Conservation (phyloP, 805 yeast species). For the Starmerella apis region DNA sequence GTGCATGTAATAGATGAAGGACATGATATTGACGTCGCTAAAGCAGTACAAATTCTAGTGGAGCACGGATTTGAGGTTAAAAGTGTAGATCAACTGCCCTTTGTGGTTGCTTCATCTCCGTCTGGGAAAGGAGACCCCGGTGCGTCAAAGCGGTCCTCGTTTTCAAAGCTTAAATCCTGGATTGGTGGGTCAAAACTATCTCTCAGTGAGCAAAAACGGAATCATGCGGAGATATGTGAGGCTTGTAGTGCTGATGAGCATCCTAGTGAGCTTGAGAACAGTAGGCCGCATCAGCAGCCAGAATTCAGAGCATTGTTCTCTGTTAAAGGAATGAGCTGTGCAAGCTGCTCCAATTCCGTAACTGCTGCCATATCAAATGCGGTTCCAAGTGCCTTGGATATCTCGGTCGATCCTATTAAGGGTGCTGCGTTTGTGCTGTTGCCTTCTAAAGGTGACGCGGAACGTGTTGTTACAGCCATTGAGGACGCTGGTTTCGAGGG, state of each 20-base stretch:
- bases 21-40: slow-evolving; percentile 11
- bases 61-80: slow-evolving; percentile 27
- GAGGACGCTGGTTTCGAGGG: slow-evolving; percentile 42
- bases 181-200: background rate
- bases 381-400: slow-evolving; percentile 31
- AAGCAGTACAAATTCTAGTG: slow-evolving; percentile 19
- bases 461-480: slow-evolving; percentile 41
- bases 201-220: slow-evolving; percentile 3
- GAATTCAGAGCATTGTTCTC: slow-evolving; percentile 43
- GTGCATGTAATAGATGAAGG: slow-evolving; percentile 24
- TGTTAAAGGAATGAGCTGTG: slow-evolving; percentile 61
- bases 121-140: background rate
- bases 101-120: background rate
- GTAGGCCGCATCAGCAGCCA: background rate
- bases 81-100: slow-evolving; percentile 14
- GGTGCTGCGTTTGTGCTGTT: slow-evolving; percentile 46
- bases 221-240: slow-evolving; percentile 23
- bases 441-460: slow-evolving; percentile 43
- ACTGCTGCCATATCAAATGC: slow-evolving; percentile 34
- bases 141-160: background rate
- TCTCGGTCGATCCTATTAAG: slow-evolving; percentile 43
- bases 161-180: slow-evolving; percentile 1
- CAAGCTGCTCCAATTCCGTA: slow-evolving; percentile 46
- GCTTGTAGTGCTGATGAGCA: slow-evolving; percentile 13
- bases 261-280: background rate